Conservation (phyloP, 441 rosid species). For the Bruguiera hainesii region DNA sequence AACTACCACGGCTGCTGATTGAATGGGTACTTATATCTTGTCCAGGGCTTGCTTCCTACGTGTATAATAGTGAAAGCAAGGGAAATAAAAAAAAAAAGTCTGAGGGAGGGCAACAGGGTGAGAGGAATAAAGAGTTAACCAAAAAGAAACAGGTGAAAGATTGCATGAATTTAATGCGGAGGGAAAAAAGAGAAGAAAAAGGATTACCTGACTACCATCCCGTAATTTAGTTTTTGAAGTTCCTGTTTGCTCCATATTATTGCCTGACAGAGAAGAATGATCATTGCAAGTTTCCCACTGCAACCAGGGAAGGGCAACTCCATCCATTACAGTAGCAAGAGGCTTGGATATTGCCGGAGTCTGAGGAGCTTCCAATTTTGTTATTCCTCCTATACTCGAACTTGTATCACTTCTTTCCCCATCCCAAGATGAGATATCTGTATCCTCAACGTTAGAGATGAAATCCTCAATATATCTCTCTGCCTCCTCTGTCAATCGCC, state of each 20-base stretch:
- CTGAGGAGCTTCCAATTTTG: conserved; percentile 41
- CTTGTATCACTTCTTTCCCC: conserved; percentile 93
- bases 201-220: conserved; percentile 54
- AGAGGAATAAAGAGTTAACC: background rate
- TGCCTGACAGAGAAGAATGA: conserved; percentile 40
- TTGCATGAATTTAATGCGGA: background rate
- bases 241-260: conserved; percentile 26
- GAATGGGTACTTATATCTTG: conserved; percentile 40
- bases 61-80: background rate
- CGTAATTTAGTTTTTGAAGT: conserved; percentile 30
- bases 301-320: conserved; percentile 85
- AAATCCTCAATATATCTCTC: conserved; percentile 86
- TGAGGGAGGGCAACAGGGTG: background rate
- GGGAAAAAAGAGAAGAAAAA: background rate
- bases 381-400: conserved; percentile 58
- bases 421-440: conserved; percentile 89
- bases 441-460: conserved; percentile 85
- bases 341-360: conserved; percentile 36
- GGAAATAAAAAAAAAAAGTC: background rate
- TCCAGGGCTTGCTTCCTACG: conserved; percentile 39
- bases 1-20: conserved; percentile 73
- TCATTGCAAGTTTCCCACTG: conserved; percentile 85
- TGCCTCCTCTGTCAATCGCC: conserved; percentile 78
- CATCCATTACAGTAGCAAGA: conserved; percentile 69
- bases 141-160: background rate